phyloP scores from a whole-genome alignment of 164 flowering plant genomes.

The Platanus orientalis region DNA sequence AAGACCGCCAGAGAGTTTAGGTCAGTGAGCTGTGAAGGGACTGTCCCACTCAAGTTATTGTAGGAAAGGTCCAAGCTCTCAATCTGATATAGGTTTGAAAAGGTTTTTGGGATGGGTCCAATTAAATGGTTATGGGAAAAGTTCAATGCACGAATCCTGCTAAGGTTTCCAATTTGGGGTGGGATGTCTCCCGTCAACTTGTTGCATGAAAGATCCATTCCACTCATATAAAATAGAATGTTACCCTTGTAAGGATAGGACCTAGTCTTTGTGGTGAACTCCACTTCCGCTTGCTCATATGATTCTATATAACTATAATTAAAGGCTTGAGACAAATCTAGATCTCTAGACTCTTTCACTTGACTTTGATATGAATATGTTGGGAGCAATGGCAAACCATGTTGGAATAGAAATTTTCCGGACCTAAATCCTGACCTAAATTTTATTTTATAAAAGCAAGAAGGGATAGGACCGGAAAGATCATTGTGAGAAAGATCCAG shows the following conservation, averaged over 20 bases:
- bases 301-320: no score
- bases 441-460: background rate
- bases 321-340: no score
- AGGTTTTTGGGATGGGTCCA: slow-evolving; percentile 17
- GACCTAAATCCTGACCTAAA: background rate
- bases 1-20: no score
- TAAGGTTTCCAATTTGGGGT: slow-evolving; percentile 16
- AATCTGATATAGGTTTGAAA: slow-evolving; percentile 10
- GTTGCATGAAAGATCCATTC: slow-evolving; percentile 25
- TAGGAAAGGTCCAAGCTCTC: slow-evolving; percentile 31
- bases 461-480: slow-evolving; percentile 1
- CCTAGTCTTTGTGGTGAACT: slow-evolving; percentile 11
- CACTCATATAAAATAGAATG: slow-evolving; percentile 5
- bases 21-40: no score
- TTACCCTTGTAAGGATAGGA: slow-evolving; percentile 9
- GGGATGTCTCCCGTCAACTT: slow-evolving; percentile 20
- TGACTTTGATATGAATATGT: no score
- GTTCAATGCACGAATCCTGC: slow-evolving; percentile 7
- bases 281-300: background rate
- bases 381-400: no score
- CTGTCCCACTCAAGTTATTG: slow-evolving; percentile 22
- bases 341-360: no score
- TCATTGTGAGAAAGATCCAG: slow-evolving; percentile 6
- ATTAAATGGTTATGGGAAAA: slow-evolving; percentile 16
- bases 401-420: background rate